Evolutionary conservation across 805 yeast genomes (phyloP), one percentile per base, ranked within the genome.

Genomic region (Scheffersomyces ergatensis): DNA sequence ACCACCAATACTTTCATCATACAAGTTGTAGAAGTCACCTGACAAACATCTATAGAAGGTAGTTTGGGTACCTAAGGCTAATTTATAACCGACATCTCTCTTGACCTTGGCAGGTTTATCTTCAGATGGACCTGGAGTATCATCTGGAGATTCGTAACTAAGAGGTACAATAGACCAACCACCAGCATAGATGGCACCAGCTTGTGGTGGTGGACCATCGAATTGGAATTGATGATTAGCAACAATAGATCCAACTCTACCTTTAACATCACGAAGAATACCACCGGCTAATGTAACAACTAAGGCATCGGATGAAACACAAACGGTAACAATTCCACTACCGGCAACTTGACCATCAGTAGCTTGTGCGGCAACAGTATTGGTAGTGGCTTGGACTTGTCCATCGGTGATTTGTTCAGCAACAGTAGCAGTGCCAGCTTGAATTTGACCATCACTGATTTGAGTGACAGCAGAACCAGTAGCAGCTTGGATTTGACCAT

Each of bases 161-260:
- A 36, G 23, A 34, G 53, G 50, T 40, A 47, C 49, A 31, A 78
- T 69, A 37, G 80, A 70, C 84, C 83, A 78, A 45, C 84, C 83
- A 35, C 75, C 77, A 48, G 85, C 83, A 55, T 74, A 77, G 52
- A 80, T 75, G 44, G 85, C 74, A 64, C 85, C 86, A 25, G 85
- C 87, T 73, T 84, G 92, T 57, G 90, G 89, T 68, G 86, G 83
- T 43, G 87, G 87, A 59, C 87, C 87, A 59, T 83, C 87, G 58
- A 81, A 82, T 67, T 82, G 88, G 76, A 82, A 80, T 71, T 84
- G 92, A 72, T 85, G 75, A 63, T 70, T 70, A 42, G 75, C 73
- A 47, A 70, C 75, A 55, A 70, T 69, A 33, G 72, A 65, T 39
- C 75, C 75, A 45, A 69, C 51, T 61, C 75, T 65, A 34, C 68